A percentile compares a stretch with the other conserved stretches of the same genome.
Evolutionary conservation across 2,329 filamentous ascomycete species (phyloP).

Genomic region (Xylariomycetidae sp.): DNA sequence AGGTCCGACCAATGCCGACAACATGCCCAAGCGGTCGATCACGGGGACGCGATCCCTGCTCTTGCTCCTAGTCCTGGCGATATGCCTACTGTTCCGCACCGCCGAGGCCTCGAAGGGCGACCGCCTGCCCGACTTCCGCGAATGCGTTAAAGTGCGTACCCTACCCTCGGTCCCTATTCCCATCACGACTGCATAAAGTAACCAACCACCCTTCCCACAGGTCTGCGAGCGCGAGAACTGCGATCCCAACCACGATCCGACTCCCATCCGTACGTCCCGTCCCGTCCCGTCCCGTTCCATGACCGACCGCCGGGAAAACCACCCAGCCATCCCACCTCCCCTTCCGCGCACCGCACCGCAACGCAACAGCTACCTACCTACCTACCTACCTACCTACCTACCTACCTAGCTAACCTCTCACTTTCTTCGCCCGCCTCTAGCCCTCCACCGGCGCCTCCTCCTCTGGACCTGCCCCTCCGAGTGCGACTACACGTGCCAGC

Average conservation of each 20-base stretch:
- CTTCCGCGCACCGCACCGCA: constrained; percentile 5
- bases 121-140: constrained; percentile 74
- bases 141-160: constrained; percentile 71
- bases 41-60: constrained; percentile 10
- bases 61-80: constrained; percentile 29
- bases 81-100: constrained; percentile 33
- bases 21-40: constrained; percentile 16
- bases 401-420: constrained; percentile 1
- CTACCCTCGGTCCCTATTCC: not conserved
- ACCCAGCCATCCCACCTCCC: constrained; percentile 6
- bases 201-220: constrained; percentile 36
- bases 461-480: constrained; percentile 89
- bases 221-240: constrained; percentile 80
- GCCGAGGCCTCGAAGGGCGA: constrained; percentile 74
- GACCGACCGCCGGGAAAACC: no score
- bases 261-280: constrained; percentile 65
- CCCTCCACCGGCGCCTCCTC: constrained; percentile 76
- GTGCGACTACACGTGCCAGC: constrained; percentile 98
- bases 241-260: constrained; percentile 49
- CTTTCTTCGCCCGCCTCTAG: constrained; percentile 36
- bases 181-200: constrained; percentile 1
- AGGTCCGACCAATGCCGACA: no score
- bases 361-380: no score
- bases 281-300: no score
- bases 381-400: no score